phyloP scores from a whole-genome alignment of 495 filamentous ascomycete genomes.

The Xylaria castorea region DNA sequence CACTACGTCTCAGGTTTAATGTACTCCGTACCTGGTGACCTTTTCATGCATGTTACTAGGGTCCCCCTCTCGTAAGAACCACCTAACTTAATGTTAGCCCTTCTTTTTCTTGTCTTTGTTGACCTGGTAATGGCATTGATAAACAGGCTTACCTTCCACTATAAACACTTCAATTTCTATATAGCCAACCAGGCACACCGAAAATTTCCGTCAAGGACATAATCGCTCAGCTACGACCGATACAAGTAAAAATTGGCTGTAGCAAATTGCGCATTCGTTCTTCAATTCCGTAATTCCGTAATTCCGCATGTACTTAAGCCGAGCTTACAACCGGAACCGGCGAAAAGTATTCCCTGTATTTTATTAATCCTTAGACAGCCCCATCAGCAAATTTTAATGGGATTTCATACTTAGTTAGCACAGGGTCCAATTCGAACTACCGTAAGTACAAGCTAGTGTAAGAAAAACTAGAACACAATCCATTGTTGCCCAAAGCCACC shows the following conservation, averaged over 20 bases:
- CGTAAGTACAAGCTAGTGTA: background rate
- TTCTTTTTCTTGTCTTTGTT: background rate
- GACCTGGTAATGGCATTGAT: background rate
- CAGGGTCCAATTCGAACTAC: conserved; percentile 4
- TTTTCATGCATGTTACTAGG: background rate
- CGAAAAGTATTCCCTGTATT: background rate
- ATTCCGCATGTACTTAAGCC: background rate
- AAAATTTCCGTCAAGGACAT: background rate
- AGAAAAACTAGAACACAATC: background rate
- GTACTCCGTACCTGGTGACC: background rate
- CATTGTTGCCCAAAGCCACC: conserved; percentile 11
- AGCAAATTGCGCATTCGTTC: background rate
- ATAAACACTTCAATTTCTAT: background rate
- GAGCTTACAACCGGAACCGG: background rate
- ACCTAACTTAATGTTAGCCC: background rate
- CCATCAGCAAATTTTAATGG: background rate
- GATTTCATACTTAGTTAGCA: background rate
- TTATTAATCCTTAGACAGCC: background rate
- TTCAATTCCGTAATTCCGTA: too few relatives aligned
- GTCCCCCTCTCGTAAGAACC: background rate
- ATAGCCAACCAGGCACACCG: background rate
- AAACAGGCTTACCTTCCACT: background rate
- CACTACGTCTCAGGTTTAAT: background rate
- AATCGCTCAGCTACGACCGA: background rate
- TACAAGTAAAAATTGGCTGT: background rate